Percentiles rank a stretch among this genome's conserved stretches.
Evolutionary conservation across 1,284 basidiomycete species (phyloP).

Genomic region (Ceratobasidium sp.): DNA sequence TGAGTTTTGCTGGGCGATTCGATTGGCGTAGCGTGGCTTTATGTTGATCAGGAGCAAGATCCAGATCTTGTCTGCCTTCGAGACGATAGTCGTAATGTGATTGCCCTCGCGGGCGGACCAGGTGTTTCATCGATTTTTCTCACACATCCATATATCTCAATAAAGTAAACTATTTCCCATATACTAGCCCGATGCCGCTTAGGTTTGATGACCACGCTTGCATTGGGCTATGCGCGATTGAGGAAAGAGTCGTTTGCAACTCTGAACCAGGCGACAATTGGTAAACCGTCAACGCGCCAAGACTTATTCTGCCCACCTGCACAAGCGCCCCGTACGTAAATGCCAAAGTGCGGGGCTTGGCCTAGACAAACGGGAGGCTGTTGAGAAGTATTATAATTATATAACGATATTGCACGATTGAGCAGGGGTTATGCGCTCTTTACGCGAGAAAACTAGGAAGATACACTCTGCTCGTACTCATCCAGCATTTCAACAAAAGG

Average conservation of each 20-base stretch:
- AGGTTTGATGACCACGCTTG: background rate
- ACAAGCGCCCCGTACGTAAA: too few species aligned
- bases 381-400: too few species aligned
- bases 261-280: background rate
- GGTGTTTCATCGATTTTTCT: slow-evolving; percentile 8
- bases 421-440: too few species aligned
- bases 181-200: background rate
- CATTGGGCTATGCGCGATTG: background rate
- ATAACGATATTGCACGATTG: too few species aligned
- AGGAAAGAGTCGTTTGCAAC: background rate
- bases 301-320: too few species aligned
- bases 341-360: too few species aligned
- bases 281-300: background rate
- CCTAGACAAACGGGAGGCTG: too few species aligned
- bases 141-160: slow-evolving; percentile 9
- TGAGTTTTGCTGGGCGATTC: background rate
- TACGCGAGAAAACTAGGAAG: too few species aligned
- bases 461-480: too few species aligned
- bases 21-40: background rate
- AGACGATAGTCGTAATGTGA: background rate
- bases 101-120: background rate
- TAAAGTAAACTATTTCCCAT: background rate
- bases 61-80: background rate
- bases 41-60: background rate
- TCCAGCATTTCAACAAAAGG: too few species aligned